Evolutionary conservation across 2,329 filamentous ascomycete genomes (phyloP), one percentile per base, ranked within the genome.

Genomic region (Beauveria caledonica): DNA sequence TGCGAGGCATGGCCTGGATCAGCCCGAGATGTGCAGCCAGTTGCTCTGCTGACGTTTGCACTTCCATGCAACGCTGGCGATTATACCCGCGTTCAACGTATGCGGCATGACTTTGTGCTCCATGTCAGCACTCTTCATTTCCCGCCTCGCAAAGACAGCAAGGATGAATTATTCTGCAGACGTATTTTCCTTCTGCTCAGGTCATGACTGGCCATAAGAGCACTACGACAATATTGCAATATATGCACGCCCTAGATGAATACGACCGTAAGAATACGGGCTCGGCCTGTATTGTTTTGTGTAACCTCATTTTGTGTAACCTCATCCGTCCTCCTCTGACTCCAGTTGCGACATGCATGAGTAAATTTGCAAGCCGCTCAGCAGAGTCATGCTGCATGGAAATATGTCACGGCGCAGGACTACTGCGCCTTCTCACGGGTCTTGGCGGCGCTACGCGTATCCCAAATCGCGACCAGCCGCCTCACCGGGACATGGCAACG

Each of bases 181-280:
- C 40, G 7, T n/a, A 13, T 21, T 48, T 7, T 33, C 27, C 19
- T 13, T 23, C 8, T 48, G 44, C n/a, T 40, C 45, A 49, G 29
- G 29, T 58, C 29, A 27, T 25, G 2, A 36, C 36, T n/a, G 15
- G 15, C 33, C 49, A 15, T 21, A 23, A 42, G 11, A 23, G 45
- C 21, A 42, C 55, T 25, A 13, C 11, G 19, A 42, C 36, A n/a
- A n/a, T 46, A 58, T 49, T 50, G 55, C 27, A 57, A 57, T 57
- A 57, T 27, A 58, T 58, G 55, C 55, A 56, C 23, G 19, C 45
- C 29, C 23, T 5, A 42, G n/a, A 52, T 52, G 48, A 52, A 52
- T 52, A 59, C 46, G 56, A 52, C 56, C 13, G 55, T 48, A 39
- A 39, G 19, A 52, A 59, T 44, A 52, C 48, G 56, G 56, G 56